Evolutionary conservation across 1,284 basidiomycete genomes (phyloP).

Genomic region (Lignosus rhinocerotis): DNA sequence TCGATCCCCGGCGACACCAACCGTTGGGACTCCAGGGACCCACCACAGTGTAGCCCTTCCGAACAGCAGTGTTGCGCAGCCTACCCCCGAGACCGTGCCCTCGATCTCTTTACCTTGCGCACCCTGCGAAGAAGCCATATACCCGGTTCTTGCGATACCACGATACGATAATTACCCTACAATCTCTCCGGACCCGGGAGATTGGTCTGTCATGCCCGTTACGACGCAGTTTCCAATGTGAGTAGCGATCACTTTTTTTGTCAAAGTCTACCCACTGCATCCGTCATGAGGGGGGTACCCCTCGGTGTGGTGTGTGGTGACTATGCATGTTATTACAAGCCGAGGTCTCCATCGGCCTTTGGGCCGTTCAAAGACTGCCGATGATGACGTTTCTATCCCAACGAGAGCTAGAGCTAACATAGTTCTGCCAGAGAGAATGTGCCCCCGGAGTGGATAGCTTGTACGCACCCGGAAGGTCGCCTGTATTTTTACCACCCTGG

Average conservation of each 20-base stretch:
- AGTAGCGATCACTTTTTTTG: not conserved
- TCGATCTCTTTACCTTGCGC: not conserved
- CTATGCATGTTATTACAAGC: no score
- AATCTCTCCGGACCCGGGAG: slow-evolving; percentile 7
- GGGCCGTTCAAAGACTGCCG: no score
- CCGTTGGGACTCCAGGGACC: not conserved
- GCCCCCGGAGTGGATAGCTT: slow-evolving; percentile 25
- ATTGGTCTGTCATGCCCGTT: slow-evolving; percentile 17
- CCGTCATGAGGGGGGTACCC: no score
- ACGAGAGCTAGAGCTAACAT: no score
- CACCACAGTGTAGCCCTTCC: slow-evolving; percentile 14
- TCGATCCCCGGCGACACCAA: not conserved
- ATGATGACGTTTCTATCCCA: no score
- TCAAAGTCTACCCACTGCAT: no score
- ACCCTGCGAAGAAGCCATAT: slow-evolving; percentile 12
- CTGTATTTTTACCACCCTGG: slow-evolving; percentile 29
- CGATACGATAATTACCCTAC: slow-evolving; percentile 23
- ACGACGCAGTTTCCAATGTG: slow-evolving; percentile 18
- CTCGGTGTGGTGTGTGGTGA: no score
- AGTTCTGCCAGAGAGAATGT: slow-evolving; percentile 15
- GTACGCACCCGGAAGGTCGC: slow-evolving; percentile 31
- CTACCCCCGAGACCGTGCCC: not conserved
- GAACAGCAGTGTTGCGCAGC: not conserved
- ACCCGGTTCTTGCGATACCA: slow-evolving; percentile 16
- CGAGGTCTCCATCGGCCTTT: no score